phyloP scores from a whole-genome alignment of 495 filamentous ascomycete species.

The Aspergillus homomorphus region DNA sequence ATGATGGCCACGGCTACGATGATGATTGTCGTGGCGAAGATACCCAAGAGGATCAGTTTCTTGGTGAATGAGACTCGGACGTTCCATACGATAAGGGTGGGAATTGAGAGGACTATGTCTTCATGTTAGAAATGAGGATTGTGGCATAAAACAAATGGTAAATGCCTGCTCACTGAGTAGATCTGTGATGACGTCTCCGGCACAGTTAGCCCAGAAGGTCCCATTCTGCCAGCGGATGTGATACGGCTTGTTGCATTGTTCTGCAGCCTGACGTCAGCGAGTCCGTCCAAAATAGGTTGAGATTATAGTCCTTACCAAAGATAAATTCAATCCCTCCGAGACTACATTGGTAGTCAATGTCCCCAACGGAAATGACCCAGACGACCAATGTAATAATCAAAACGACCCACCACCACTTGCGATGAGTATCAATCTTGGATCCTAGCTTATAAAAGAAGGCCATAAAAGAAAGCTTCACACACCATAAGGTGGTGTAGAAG shows the following conservation, averaged over 20 bases:
- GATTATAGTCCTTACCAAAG: background rate
- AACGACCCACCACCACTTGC: background rate
- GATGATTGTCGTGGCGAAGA: background rate
- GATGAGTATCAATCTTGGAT: background rate
- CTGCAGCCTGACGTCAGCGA: background rate
- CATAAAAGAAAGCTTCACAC: conserved; percentile 1
- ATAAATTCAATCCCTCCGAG: background rate
- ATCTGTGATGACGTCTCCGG: background rate
- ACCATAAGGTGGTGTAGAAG: background rate
- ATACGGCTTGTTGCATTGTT: background rate
- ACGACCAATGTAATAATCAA: background rate
- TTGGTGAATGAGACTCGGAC: background rate
- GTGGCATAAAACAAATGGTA: background rate
- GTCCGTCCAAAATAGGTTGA: background rate
- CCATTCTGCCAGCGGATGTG: background rate
- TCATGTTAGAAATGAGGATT: background rate
- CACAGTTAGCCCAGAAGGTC: background rate
- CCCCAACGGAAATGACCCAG: background rate
- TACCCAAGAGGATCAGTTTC: background rate
- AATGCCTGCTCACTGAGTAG: background rate
- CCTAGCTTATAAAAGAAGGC: background rate
- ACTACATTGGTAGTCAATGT: background rate
- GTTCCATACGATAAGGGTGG: background rate
- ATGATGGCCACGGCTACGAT: background rate
- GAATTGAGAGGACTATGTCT: background rate